phyloP scores from a whole-genome alignment of 768 basidiomycete genomes.

The Lentinula sp. region DNA sequence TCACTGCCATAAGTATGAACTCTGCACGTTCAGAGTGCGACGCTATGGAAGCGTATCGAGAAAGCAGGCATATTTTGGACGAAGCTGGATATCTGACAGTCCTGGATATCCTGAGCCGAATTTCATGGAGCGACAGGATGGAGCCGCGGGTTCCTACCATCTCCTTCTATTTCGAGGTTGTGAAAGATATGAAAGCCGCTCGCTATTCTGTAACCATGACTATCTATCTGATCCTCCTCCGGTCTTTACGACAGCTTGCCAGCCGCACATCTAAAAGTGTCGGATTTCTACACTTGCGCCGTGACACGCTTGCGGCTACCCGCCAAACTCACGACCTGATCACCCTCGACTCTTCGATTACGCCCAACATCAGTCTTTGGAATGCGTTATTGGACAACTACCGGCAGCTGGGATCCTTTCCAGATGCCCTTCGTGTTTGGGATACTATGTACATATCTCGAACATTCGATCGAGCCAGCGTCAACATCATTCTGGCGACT shows the following conservation, averaged over 20 bases:
- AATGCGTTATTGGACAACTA: slow-evolving; percentile 90
- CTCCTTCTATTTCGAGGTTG: slow-evolving; percentile 65
- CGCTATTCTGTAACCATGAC: slow-evolving; percentile 51
- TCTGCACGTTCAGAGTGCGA: slow-evolving; percentile 41
- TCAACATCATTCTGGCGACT: slow-evolving; percentile 83
- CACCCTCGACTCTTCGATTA: slow-evolving; percentile 71
- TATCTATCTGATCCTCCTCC: slow-evolving; percentile 65
- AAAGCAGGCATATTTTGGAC: slow-evolving; percentile 37
- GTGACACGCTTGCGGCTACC: slow-evolving; percentile 18
- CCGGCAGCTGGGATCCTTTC: slow-evolving; percentile 66
- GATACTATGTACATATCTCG: slow-evolving; percentile 60
- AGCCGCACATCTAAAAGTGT: slow-evolving; percentile 9
- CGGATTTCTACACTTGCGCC: not conserved
- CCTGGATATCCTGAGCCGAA: slow-evolving; percentile 54
- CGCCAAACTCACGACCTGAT: slow-evolving; percentile 69
- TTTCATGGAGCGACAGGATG: slow-evolving; percentile 38
- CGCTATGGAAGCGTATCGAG: slow-evolving; percentile 59
- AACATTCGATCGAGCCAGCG: slow-evolving; percentile 52
- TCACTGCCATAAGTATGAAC: slow-evolving; percentile 65
- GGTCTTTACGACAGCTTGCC: slow-evolving; percentile 44
- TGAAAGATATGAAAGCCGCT: slow-evolving; percentile 71
- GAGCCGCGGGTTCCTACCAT: slow-evolving; percentile 35
- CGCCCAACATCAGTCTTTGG: slow-evolving; percentile 65
- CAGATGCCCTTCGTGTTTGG: slow-evolving; percentile 76
- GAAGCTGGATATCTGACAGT: slow-evolving; percentile 59